Percentiles rank a stretch among this genome's conserved stretches.
Conservation (phyloP, 768 basidiomycete species). For the Saitozyma sp. region DNA sequence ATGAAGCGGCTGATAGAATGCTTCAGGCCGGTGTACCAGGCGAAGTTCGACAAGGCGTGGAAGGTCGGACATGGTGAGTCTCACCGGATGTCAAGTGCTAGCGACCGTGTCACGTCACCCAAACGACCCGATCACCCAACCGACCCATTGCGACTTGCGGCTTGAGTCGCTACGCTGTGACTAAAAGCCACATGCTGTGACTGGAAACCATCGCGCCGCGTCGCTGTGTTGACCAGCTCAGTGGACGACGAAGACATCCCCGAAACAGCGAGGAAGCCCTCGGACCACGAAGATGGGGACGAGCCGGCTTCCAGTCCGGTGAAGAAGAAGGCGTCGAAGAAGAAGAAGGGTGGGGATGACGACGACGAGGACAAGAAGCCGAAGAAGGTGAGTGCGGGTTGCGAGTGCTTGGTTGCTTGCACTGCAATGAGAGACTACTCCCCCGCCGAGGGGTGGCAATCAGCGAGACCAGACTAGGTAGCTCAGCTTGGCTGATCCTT, state of each 20-base stretch:
- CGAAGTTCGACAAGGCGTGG: constrained; percentile 68
- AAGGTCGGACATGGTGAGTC: constrained; percentile 62
- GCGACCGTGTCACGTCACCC: no score
- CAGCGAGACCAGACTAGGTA: background rate
- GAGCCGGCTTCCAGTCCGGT: constrained; percentile 43
- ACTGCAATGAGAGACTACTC: background rate
- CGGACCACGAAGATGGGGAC: constrained; percentile 6
- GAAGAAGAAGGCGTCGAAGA: constrained; percentile 32
- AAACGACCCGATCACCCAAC: no score
- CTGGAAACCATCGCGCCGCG: no score
- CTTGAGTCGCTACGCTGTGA: background rate
- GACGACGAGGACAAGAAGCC: constrained; percentile 60
- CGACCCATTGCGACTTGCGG: no score
- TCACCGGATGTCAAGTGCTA: background rate
- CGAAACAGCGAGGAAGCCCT: constrained; percentile 31
- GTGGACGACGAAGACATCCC: constrained; percentile 78
- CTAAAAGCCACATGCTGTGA: background rate
- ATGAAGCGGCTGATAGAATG: constrained; percentile 6
- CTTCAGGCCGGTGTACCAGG: constrained; percentile 64
- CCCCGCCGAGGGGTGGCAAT: background rate
- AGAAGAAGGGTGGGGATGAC: constrained; percentile 44
- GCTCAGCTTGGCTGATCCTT: background rate
- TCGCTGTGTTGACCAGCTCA: background rate
- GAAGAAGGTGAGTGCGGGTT: constrained; percentile 55
- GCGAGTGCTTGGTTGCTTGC: background rate